Evolutionary conservation across 306 rosid genomes (phyloP), one percentile per base, ranked within the genome.

Genomic region (Cucurbita ficifolia): DNA sequence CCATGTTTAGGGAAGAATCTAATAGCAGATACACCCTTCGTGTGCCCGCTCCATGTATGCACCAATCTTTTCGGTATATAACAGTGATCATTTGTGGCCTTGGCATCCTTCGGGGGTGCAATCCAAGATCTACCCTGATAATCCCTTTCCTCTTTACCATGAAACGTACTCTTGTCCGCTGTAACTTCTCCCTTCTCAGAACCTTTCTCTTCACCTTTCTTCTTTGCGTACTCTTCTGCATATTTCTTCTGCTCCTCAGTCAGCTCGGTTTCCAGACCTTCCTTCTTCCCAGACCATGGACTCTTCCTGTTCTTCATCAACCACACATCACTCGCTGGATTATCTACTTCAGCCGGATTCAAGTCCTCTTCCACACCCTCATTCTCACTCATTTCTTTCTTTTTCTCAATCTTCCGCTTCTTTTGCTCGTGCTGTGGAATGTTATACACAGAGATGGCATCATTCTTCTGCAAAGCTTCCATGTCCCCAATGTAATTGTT

Each of bases 111-210:
- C 0, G 96, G 97, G 10, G 96, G 81, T 0, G 96, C 92, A 81
- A 95, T 95, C 99, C 97, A 95, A 65, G 99, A 89, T 89, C 97
- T 86, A 5, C 99, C 99, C 76, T 95, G 99, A 72, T 95, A 95
- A 78, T 95, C 99, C 78, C 80, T 89, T 81, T 91, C 99, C 59
- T 95, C 97, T 54, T 95, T 91, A 0, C 99, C 97, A 73, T 95
- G 99, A 52, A 95, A 95, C 4, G 96, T 88, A 36, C 89, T 95
- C 87, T 89, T 95, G 53, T 95, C 99, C 6, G 78, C 78, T 29
- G 84, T 87, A 76, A 14, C 79, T 85, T 91, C 99, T 7, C 52
- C 87, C 71, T 95, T 95, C 0, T 95, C 99, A 8, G 87, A 94
- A 12, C 88, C 85, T 74, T 79, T 84, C 79, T 91, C 99, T 75